Base-by-base conservation (phyloP, 768 basidiomycete genomes). In the Tricholoma saponaceum region DNA sequence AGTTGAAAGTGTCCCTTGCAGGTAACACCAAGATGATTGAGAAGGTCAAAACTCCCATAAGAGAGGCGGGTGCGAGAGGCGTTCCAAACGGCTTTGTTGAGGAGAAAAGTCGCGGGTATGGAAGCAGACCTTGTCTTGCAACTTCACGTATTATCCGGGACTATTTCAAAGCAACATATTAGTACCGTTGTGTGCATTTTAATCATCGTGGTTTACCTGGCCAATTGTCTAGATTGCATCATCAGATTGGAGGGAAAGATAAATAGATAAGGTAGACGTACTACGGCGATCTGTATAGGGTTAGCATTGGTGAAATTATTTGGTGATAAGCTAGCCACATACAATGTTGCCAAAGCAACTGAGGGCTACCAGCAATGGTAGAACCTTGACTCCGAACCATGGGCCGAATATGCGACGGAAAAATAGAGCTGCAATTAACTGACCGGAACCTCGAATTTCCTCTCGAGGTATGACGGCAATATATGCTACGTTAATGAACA, bases 101-200 rank as follows among this genome's bases (percentile, higher is more conserved):
- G 2, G 78, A 72, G 63, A 79, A 82, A 65, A 82, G 76, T 5
- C 62, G 66, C 2, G 79, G 73, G 51, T 71, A 81, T 0, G 82
- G 82, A 16, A 83, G 67, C 4, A 83, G 68, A 10, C 81, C 81
- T 68, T 83, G 80, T 50, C 82, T 72, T 13, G 77, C 81, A 30
- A 80, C 71, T 65, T 83, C 82, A 22, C 80, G 75, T 26, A 82
- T 70, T 47, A 81, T 68, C 37, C 81, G 74, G 13, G 78, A 69
- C 66, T 79, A 39, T 14, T 6, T 8, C 39, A 22, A 23, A 28
- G 28, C 6, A 28, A 44, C 20, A n/a, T 8, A 33, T 16, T 33
- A 22, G 28, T 22, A 5, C 9, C 16, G 16, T 14, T 9, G 2
- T 20, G 26, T 3, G 3, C 28, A 50, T 32, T 6, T n/a, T 33